phyloP scores from a whole-genome alignment of 495 filamentous ascomycete genomes.

The Lasiosphaeria ovina region DNA sequence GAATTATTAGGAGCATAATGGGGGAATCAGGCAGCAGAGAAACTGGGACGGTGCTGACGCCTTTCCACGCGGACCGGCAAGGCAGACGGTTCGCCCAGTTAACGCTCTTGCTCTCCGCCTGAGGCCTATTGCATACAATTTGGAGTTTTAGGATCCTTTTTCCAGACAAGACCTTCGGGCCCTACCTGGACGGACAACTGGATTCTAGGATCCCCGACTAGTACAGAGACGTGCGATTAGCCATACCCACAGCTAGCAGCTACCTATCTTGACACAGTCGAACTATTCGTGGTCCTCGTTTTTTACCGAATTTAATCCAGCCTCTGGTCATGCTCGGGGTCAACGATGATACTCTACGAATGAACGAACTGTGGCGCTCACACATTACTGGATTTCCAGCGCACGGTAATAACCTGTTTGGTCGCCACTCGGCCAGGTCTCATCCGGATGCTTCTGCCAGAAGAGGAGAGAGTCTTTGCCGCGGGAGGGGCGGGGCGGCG shows the following conservation, averaged over 20 bases:
- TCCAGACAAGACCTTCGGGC: constrained; percentile 1
- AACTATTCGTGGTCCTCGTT: neutral
- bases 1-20: constrained; percentile 25
- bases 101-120: neutral
- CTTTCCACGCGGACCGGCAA: neutral
- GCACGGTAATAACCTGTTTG: neutral
- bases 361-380: neutral
- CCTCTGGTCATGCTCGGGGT: neutral
- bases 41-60: constrained; percentile 20
- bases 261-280: constrained; percentile 2
- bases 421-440: no score
- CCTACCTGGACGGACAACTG: constrained; percentile 2
- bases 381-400: neutral
- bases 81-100: constrained; percentile 1
- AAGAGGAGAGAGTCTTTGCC: no score
- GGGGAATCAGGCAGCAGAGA: constrained; percentile 23
- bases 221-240: neutral
- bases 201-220: neutral
- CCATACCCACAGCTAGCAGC: constrained; percentile 1
- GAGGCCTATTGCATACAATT: neutral
- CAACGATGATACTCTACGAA: neutral
- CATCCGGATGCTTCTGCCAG: no score
- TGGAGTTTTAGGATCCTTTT: neutral
- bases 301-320: neutral
- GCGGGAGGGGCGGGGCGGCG: no score